Evolutionary conservation across 805 yeast genomes (phyloP).

Genomic region (Ogataea thermomethanolica): DNA sequence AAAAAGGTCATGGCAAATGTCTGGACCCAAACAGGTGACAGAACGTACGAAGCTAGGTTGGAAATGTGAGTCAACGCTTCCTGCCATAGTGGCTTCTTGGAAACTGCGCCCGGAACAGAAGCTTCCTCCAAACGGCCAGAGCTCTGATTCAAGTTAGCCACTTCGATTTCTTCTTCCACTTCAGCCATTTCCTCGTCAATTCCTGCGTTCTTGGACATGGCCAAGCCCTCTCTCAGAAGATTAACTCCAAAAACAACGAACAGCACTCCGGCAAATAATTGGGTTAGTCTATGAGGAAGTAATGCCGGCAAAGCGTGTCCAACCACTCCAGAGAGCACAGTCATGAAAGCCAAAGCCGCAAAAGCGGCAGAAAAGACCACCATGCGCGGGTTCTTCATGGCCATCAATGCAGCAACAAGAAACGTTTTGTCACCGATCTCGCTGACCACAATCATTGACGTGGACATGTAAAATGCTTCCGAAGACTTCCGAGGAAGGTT

Average conservation of each 20-base stretch:
- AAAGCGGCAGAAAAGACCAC: conserved; percentile 90
- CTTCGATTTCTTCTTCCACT: conserved; percentile 88
- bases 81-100: conserved; percentile 5
- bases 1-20: conserved; percentile 93
- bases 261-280: conserved; percentile 73
- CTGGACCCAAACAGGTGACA: conserved; percentile 91
- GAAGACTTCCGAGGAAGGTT: conserved; percentile 23
- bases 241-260: conserved; percentile 81
- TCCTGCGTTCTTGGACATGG: conserved; percentile 77
- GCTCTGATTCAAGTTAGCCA: conserved; percentile 49
- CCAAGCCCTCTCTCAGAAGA: conserved; percentile 74
- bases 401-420: conserved; percentile 95
- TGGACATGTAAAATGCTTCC: conserved; percentile 71
- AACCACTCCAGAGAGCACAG: conserved; percentile 81
- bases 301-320: conserved; percentile 90
- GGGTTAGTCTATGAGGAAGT: conserved; percentile 75
- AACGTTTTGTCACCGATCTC: conserved; percentile 98
- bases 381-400: conserved; percentile 84
- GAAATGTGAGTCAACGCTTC: conserved; percentile 36
- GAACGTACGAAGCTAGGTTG: conserved; percentile 56
- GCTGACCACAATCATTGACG: conserved; percentile 89
- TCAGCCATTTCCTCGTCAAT: conserved; percentile 95
- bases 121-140: conserved; percentile 63
- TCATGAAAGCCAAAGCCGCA: conserved; percentile 82
- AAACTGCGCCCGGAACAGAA: conserved; percentile 11